Evolutionary conservation across 2,329 filamentous ascomycete species (phyloP).

Genomic region (Emmonsiellopsis sp.): DNA sequence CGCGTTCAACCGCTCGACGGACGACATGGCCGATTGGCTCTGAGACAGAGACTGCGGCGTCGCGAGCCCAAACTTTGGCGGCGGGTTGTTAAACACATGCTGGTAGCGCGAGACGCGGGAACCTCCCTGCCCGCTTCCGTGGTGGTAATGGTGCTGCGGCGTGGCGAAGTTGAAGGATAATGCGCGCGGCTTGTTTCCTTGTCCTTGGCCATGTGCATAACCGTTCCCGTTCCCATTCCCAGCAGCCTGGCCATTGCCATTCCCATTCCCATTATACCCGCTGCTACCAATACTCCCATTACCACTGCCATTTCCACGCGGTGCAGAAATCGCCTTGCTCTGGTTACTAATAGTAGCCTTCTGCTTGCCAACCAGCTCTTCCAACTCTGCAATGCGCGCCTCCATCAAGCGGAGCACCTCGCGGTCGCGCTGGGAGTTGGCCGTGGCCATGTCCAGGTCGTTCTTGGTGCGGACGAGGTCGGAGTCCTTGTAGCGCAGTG

Average conservation of each 20-base stretch:
- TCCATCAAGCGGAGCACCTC: constrained; percentile 7
- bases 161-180: background rate
- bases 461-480: constrained; percentile 6
- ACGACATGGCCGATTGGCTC: background rate
- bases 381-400: constrained; percentile 12
- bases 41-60: background rate
- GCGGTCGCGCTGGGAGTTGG: constrained; percentile 5
- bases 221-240: too few relatives aligned
- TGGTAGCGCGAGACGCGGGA: background rate
- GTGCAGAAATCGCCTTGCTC: constrained; percentile 21
- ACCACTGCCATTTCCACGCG: background rate
- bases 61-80: background rate
- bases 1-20: background rate
- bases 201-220: background rate
- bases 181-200: background rate
- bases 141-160: background rate
- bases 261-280: too few relatives aligned
- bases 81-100: background rate
- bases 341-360: constrained; percentile 19
- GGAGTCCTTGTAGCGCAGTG: constrained; percentile 1
- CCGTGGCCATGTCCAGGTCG: constrained; percentile 8
- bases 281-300: too few relatives aligned
- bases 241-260: too few relatives aligned
- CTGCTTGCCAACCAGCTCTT: constrained; percentile 15
- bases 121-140: background rate